Percentiles rank a stretch among this genome's conserved stretches.
phyloP scores from a whole-genome alignment of 805 yeast genomes.

The Zygosaccharomyces rouxii region DNA sequence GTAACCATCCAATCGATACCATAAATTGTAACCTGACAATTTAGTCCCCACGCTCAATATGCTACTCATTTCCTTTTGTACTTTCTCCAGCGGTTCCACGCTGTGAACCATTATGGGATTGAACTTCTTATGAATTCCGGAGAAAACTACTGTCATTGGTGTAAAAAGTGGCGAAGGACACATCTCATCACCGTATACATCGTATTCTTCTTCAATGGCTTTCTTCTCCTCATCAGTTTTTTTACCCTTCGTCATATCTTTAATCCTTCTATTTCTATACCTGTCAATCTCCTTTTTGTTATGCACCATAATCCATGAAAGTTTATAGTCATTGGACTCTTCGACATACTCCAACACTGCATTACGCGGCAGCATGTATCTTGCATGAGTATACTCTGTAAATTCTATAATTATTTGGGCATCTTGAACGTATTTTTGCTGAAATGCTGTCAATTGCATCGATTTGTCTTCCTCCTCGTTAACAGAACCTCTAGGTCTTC shows the following conservation, averaged over 20 bases:
- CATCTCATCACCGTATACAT: slow-evolving; percentile 32
- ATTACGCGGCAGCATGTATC: slow-evolving; percentile 73
- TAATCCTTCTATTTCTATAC: slow-evolving; percentile 20
- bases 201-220: slow-evolving; percentile 13
- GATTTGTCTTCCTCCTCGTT: slow-evolving; percentile 40
- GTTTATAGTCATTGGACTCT: slow-evolving; percentile 25
- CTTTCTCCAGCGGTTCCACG: slow-evolving; percentile 53
- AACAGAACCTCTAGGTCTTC: slow-evolving; percentile 9
- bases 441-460: slow-evolving; percentile 64
- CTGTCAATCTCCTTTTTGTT: slow-evolving; percentile 28
- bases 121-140: slow-evolving; percentile 60
- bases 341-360: slow-evolving; percentile 57
- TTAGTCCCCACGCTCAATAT: slow-evolving; percentile 58
- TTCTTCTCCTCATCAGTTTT: slow-evolving; percentile 20
- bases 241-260: slow-evolving; percentile 17
- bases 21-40: slow-evolving; percentile 57
- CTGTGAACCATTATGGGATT: slow-evolving; percentile 64
- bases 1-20: slow-evolving; percentile 81
- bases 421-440: slow-evolving; percentile 60
- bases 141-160: slow-evolving; percentile 61
- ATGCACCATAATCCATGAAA: slow-evolving; percentile 36
- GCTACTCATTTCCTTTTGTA: slow-evolving; percentile 55
- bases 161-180: slow-evolving; percentile 45
- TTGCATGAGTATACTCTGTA: slow-evolving; percentile 67
- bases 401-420: slow-evolving; percentile 83